Evolutionary conservation across 2,329 filamentous ascomycete genomes (phyloP).

Genomic region (Penicillium sp.): DNA sequence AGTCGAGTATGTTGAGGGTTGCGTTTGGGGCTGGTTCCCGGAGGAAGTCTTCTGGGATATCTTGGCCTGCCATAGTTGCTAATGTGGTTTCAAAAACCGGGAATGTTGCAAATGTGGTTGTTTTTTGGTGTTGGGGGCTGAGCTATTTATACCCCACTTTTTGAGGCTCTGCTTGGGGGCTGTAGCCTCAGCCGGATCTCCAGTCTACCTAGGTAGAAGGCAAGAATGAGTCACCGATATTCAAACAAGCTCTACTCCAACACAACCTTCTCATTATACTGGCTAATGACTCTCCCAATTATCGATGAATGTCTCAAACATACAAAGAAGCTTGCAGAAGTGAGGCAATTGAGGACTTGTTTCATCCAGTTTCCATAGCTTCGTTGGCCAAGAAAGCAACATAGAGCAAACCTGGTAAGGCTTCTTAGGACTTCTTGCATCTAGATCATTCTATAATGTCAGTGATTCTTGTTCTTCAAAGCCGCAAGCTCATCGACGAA

Average conservation of each 20-base stretch:
- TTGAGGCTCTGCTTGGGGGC: not conserved
- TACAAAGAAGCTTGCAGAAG: not conserved
- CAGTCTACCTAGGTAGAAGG: too few relatives aligned
- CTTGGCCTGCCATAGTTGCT: not conserved
- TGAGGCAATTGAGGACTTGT: not conserved
- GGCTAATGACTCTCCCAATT: too few relatives aligned
- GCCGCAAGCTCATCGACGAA: not conserved
- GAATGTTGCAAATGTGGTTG: not conserved
- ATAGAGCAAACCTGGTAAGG: constrained; percentile 21
- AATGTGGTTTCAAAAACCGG: not conserved
- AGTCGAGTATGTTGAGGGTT: constrained; percentile 54
- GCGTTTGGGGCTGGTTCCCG: constrained; percentile 42
- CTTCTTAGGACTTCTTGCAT: not conserved
- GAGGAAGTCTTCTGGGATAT: constrained; percentile 28
- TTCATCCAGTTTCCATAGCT: not conserved
- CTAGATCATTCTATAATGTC: not conserved
- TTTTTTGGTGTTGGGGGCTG: not conserved
- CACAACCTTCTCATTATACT: not conserved
- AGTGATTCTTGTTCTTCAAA: not conserved
- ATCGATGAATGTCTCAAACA: too few relatives aligned
- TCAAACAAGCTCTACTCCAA: not conserved
- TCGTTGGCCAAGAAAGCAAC: not conserved
- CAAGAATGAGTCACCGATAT: not conserved
- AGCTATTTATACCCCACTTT: not conserved
- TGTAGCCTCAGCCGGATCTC: not conserved